Base-by-base conservation (phyloP, 495 filamentous ascomycete genomes). In the Lepidopterella palustris region DNA sequence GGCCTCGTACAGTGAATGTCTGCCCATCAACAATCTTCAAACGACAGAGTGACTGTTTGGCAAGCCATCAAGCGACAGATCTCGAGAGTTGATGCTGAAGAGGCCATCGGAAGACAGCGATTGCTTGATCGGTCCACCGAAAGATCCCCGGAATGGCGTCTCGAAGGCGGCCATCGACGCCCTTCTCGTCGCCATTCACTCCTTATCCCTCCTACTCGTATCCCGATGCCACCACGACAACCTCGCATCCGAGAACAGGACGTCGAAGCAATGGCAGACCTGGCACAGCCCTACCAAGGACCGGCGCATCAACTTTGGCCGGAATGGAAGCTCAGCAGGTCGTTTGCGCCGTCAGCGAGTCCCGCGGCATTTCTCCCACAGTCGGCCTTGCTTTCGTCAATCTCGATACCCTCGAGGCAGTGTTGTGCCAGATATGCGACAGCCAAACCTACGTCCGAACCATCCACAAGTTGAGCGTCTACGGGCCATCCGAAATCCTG, bases 351-450 rank as follows among this genome's bases (percentile, higher is more conserved):
- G 75, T 97, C 56, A 88, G 87, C 60, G 93, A 99, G 73, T 90
- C 87, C 51, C 86, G 87, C 39, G 89, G 90, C 11, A 80, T 92
- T 27, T 87, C 89, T 50, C 88, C 88, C 18, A 89, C 84, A n/a
- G 86, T 97, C 24, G 95, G 92, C 6, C 77, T 98, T 51, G 89
- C 93, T 15, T 89, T 92, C 61, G 77, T 98, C 66, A 95, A 97
- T 70, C 74, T 95, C 8, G 86, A 85, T 42, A 90, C 88, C 10
- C 86, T 82, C 58, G 88, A 93, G 71, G 87, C 86, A 13, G 84
- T 93, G 35, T 74, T 97, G 11, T 95, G 89, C 70, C 90, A 97
- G 66, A 90, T 96, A 55, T 89, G 87, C 69, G 90, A 96, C 66
- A 90, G 82, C 51, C 90, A 95, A 71, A 91, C 89, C 20, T 95